A percentile compares a stretch with the other conserved stretches of the same genome.
phyloP scores from a whole-genome alignment of 495 filamentous ascomycete species.

The Neurospora sp. region DNA sequence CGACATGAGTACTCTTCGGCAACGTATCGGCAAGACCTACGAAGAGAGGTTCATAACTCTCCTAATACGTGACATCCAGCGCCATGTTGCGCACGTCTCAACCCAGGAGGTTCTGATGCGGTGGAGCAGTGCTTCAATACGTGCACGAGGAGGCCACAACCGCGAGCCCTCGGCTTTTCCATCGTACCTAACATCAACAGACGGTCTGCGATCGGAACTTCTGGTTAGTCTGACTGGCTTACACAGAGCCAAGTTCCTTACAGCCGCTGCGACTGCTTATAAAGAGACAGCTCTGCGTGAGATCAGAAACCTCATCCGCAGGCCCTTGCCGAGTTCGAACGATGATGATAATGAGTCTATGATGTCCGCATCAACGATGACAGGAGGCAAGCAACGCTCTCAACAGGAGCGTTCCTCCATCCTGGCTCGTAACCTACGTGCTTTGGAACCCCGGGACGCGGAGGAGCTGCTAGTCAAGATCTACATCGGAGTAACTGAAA shows the following conservation, averaged over 20 bases:
- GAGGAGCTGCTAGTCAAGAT: slow-evolving; percentile 76
- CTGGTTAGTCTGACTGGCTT: slow-evolving; percentile 63
- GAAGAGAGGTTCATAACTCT: slow-evolving; percentile 71
- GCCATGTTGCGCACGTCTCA: slow-evolving; percentile 73
- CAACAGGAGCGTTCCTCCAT: slow-evolving; percentile 85
- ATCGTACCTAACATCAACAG: slow-evolving; percentile 61
- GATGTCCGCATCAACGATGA: slow-evolving; percentile 75
- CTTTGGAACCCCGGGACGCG: slow-evolving; percentile 72
- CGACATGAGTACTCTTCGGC: slow-evolving; percentile 64
- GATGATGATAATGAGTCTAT: slow-evolving; percentile 90
- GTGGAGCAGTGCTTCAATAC: slow-evolving; percentile 49
- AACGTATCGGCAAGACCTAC: slow-evolving; percentile 77
- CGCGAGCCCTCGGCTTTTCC: slow-evolving; percentile 59
- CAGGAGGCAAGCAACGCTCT: slow-evolving; percentile 53
- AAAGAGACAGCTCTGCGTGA: slow-evolving; percentile 80
- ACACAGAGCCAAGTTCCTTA: slow-evolving; percentile 65
- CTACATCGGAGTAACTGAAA: slow-evolving; percentile 81
- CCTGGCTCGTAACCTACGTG: slow-evolving; percentile 83
- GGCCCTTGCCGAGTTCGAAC: slow-evolving; percentile 77
- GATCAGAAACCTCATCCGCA: slow-evolving; percentile 75
- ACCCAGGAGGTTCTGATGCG: slow-evolving; percentile 64
- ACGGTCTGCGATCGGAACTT: slow-evolving; percentile 57
- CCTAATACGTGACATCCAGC: slow-evolving; percentile 67
- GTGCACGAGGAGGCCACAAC: slow-evolving; percentile 51
- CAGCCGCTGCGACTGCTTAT: slow-evolving; percentile 72